A percentile compares a stretch with the other conserved stretches of the same genome.
Evolutionary conservation across 805 yeast genomes (phyloP).

Genomic region (Wickerhamomyces mucosus): DNA sequence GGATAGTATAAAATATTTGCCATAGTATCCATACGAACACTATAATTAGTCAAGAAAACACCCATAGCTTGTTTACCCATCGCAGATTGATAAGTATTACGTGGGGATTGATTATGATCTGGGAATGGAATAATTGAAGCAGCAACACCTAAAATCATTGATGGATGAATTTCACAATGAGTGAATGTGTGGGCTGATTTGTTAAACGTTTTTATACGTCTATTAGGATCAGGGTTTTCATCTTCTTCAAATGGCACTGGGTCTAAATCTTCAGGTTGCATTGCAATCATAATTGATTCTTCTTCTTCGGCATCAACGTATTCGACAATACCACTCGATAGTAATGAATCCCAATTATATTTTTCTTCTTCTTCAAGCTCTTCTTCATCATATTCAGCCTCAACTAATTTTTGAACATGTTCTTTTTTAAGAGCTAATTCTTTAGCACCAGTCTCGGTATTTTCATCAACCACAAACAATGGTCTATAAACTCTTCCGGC

Average conservation of each 20-base stretch:
- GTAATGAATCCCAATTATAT: constrained; percentile 79
- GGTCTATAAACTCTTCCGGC: constrained; percentile 99
- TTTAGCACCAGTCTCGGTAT: constrained; percentile 49
- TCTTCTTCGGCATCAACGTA: constrained; percentile 99
- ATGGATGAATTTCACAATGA: constrained; percentile 98
- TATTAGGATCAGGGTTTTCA: constrained; percentile 38
- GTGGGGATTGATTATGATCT: constrained; percentile 98
- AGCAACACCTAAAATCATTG: constrained; percentile 97
- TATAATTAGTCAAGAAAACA: constrained; percentile 88
- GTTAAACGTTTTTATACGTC: constrained; percentile 64
- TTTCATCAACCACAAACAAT: constrained; percentile 85
- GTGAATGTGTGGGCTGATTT: constrained; percentile 79
- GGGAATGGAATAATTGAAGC: constrained; percentile 99
- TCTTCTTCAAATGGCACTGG: constrained; percentile 41
- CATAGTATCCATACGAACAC: constrained; percentile 99
- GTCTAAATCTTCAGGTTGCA: constrained; percentile 95
- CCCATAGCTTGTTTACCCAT: constrained; percentile 99
- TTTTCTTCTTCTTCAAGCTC: constrained; percentile 3
- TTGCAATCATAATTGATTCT: constrained; percentile 96
- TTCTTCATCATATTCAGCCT: constrained; percentile 46
- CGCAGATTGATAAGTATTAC: constrained; percentile 98
- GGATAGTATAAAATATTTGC: constrained; percentile 96
- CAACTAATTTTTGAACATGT: constrained; percentile 64
- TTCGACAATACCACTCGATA: constrained; percentile 83
- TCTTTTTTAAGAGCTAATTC: constrained; percentile 80